A percentile compares a stretch with the other conserved stretches of the same genome.
Evolutionary conservation across 352 stramenopile species (phyloP).

Genomic region (Pythium chondricola): DNA sequence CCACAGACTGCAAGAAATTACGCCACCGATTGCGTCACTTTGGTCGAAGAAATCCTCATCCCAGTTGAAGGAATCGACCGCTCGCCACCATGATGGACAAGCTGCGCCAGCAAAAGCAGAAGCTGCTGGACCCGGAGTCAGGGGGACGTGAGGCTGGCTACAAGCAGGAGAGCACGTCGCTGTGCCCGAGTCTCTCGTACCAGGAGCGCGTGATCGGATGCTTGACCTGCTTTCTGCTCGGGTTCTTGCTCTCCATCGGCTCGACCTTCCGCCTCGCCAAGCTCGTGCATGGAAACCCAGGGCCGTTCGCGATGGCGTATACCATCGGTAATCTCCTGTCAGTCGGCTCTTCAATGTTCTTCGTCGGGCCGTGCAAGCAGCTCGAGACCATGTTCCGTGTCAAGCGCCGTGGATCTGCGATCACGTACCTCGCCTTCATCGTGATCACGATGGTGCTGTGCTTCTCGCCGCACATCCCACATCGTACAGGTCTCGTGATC

Average conservation of each 20-base stretch:
- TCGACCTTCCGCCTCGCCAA: conserved; percentile 75
- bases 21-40: conserved; percentile 1
- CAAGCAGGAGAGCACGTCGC: conserved; percentile 25
- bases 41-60: conserved; percentile 8
- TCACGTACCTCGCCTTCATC: conserved; percentile 79
- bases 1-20: background rate
- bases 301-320: conserved; percentile 80
- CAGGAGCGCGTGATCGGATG: conserved; percentile 82
- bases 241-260: conserved; percentile 77
- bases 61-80: background rate
- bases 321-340: conserved; percentile 83
- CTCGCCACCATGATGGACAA: conserved; percentile 57
- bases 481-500: conserved; percentile 65
- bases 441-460: conserved; percentile 67
- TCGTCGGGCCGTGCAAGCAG: conserved; percentile 79
- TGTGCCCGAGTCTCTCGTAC: conserved; percentile 75
- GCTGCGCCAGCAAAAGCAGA: conserved; percentile 66
- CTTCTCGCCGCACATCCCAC: conserved; percentile 59
- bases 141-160: conserved; percentile 25
- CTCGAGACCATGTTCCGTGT: conserved; percentile 76
- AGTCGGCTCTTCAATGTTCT: conserved; percentile 80
- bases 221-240: conserved; percentile 71
- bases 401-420: conserved; percentile 64
- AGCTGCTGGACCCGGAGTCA: conserved; percentile 68
- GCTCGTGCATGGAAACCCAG: conserved; percentile 68